A percentile compares a stretch with the other conserved stretches of the same genome.
phyloP scores from a whole-genome alignment of 495 filamentous ascomycete species.

The Aspergillus saccharolyticus region DNA sequence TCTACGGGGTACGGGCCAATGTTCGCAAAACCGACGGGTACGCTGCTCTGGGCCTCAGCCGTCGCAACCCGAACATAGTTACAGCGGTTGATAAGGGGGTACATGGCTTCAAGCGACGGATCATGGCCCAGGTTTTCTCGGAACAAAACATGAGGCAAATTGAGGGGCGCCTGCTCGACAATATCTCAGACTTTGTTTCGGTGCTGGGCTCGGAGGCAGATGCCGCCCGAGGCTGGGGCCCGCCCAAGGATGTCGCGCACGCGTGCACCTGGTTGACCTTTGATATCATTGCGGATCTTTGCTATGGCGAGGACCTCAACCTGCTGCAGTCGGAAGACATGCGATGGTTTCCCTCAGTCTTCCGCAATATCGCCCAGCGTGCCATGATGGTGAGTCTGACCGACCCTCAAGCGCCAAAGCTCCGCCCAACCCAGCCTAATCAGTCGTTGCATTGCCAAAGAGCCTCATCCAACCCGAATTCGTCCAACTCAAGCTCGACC shows the following conservation, averaged over 20 bases:
- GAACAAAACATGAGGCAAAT: slow-evolving; percentile 27
- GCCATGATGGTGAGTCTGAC: slow-evolving; percentile 10
- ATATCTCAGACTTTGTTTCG: background rate
- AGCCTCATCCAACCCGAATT: slow-evolving; percentile 16
- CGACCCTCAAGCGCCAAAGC: too few relatives aligned
- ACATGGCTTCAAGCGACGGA: slow-evolving; percentile 36
- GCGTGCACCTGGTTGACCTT: slow-evolving; percentile 21
- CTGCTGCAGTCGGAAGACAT: slow-evolving; percentile 16
- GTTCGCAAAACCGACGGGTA: slow-evolving; percentile 14
- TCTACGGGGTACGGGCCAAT: slow-evolving; percentile 17
- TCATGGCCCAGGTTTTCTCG: slow-evolving; percentile 35
- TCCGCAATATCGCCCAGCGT: slow-evolving; percentile 14
- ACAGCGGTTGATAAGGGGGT: slow-evolving; percentile 31
- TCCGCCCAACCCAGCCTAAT: background rate
- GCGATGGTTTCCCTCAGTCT: slow-evolving; percentile 21
- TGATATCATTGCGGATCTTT: slow-evolving; percentile 25
- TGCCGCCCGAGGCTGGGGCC: slow-evolving; percentile 1
- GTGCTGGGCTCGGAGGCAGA: background rate
- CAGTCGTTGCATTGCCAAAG: background rate
- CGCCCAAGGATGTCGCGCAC: slow-evolving; percentile 8
- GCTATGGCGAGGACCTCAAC: slow-evolving; percentile 20
- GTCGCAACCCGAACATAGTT: slow-evolving; percentile 27
- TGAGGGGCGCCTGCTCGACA: slow-evolving; percentile 21
- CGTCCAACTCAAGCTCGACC: slow-evolving; percentile 14
- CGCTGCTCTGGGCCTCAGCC: slow-evolving; percentile 10